phyloP scores from a whole-genome alignment of 768 basidiomycete species.

The Gelatoporia subvermispora region DNA sequence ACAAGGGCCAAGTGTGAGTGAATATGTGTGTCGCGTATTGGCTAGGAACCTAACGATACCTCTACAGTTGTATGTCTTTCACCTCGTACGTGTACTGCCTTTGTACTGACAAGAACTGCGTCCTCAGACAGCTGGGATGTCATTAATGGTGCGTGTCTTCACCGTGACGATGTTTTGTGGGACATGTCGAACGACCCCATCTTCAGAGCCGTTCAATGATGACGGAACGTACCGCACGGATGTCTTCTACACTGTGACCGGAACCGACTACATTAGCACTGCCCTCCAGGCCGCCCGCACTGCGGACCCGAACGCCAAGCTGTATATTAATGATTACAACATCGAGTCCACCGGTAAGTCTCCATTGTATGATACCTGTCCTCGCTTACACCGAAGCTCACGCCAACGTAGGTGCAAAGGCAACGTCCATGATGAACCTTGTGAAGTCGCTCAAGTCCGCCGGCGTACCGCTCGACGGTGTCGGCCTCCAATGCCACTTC shows the following conservation, averaged over 20 bases:
- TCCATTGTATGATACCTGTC: no score
- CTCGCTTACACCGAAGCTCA: neutral
- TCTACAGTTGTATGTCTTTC: constrained; percentile 9
- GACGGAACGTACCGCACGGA: constrained; percentile 50
- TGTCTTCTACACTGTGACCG: constrained; percentile 49
- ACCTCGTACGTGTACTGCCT: neutral
- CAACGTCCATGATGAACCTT: constrained; percentile 51
- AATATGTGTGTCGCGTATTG: neutral
- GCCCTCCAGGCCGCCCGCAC: constrained; percentile 50
- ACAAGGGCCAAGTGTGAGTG: constrained; percentile 34
- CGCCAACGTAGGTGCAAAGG: constrained; percentile 37
- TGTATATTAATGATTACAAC: constrained; percentile 46
- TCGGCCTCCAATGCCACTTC: constrained; percentile 59
- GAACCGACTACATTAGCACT: constrained; percentile 43
- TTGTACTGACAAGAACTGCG: constrained; percentile 8
- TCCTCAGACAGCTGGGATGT: constrained; percentile 45
- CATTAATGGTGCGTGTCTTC: constrained; percentile 34
- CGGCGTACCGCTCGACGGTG: constrained; percentile 52
- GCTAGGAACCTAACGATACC: neutral
- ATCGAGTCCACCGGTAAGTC: constrained; percentile 24
- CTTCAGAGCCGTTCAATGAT: constrained; percentile 49
- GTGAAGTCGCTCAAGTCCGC: constrained; percentile 41
- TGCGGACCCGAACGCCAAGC: constrained; percentile 51
- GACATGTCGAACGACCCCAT: no score
- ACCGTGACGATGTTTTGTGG: neutral